Evolutionary conservation across 1,284 basidiomycete species (phyloP).

Genomic region (Trametes hirsuta): DNA sequence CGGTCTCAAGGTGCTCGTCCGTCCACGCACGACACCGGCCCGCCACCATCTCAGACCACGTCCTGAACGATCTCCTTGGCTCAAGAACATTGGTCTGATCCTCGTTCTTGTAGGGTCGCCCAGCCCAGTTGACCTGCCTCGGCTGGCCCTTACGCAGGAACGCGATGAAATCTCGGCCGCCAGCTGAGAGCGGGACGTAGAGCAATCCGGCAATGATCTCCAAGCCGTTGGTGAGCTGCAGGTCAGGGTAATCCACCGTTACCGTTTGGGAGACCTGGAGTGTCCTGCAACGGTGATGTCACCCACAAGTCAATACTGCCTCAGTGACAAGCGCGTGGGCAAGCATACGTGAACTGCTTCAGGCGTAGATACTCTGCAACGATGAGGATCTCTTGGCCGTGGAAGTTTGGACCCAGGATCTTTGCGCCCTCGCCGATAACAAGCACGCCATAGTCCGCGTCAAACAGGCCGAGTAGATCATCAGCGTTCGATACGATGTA

Average conservation of each 20-base stretch:
- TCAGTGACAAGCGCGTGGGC: no score
- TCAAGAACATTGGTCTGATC: conserved; percentile 53
- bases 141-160: conserved; percentile 82
- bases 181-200: conserved; percentile 75
- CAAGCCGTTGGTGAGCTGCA: conserved; percentile 68
- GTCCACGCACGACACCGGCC: conserved; percentile 81
- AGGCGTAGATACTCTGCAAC: conserved; percentile 86
- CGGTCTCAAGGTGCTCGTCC: conserved; percentile 88
- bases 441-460: conserved; percentile 84
- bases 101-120: conserved; percentile 66
- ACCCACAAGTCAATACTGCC: no score
- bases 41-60: conserved; percentile 80
- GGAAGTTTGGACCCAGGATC: conserved; percentile 78
- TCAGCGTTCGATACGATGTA: conserved; percentile 90
- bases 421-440: conserved; percentile 89
- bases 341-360: conserved; percentile 69
- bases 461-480: conserved; percentile 81
- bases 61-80: conserved; percentile 81
- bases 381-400: conserved; percentile 86
- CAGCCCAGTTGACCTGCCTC: conserved; percentile 78
- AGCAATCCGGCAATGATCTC: conserved; percentile 81
- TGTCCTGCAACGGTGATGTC: conserved; percentile 31
- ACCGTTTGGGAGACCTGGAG: conserved; percentile 77
- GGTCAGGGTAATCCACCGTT: conserved; percentile 75
- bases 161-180: conserved; percentile 80